Evolutionary conservation across 1,139 yeast species (phyloP).

Genomic region (Suhomyces panamericanus): DNA sequence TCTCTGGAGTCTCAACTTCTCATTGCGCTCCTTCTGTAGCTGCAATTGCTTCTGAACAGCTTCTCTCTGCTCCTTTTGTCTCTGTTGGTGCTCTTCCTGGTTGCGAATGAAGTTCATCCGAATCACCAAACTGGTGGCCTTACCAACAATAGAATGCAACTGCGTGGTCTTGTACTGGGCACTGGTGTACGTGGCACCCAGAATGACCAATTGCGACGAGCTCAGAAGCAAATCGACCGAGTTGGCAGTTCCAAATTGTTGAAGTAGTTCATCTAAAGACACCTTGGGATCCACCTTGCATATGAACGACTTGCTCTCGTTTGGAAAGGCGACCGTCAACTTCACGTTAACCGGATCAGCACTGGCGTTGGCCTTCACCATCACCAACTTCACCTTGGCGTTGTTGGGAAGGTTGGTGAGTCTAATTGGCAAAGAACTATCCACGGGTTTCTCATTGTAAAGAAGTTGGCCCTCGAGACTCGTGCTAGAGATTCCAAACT

Average conservation of each 20-base stretch:
- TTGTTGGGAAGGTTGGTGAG: conserved; percentile 36
- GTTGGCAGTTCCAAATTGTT: conserved; percentile 10
- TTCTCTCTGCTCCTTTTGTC: conserved; percentile 21
- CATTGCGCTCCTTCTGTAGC: conserved; percentile 18
- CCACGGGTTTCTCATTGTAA: conserved; percentile 34
- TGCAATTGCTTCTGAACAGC: conserved; percentile 22
- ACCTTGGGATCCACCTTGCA: conserved; percentile 9
- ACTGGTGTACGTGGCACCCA: conserved; percentile 13
- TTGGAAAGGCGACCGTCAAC: conserved; percentile 11
- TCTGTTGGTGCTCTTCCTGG: conserved; percentile 12
- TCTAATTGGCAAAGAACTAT: conserved; percentile 34
- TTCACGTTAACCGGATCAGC: conserved; percentile 13
- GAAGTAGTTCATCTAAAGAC: conserved; percentile 12
- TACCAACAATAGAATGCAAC: conserved; percentile 16
- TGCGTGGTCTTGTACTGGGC: conserved; percentile 8
- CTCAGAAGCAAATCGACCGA: conserved; percentile 8
- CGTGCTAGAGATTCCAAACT: conserved; percentile 23
- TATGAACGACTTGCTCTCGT: conserved; percentile 10
- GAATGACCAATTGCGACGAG: conserved; percentile 13
- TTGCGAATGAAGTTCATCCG: conserved; percentile 21
- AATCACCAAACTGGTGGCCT: conserved; percentile 20
- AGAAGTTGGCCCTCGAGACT: conserved; percentile 28
- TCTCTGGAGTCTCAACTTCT: conserved; percentile 10
- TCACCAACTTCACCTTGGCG: conserved; percentile 28
- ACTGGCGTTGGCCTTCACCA: conserved; percentile 13